phyloP scores from a whole-genome alignment of 208 protist species.

The Angomonas ambiguus region DNA sequence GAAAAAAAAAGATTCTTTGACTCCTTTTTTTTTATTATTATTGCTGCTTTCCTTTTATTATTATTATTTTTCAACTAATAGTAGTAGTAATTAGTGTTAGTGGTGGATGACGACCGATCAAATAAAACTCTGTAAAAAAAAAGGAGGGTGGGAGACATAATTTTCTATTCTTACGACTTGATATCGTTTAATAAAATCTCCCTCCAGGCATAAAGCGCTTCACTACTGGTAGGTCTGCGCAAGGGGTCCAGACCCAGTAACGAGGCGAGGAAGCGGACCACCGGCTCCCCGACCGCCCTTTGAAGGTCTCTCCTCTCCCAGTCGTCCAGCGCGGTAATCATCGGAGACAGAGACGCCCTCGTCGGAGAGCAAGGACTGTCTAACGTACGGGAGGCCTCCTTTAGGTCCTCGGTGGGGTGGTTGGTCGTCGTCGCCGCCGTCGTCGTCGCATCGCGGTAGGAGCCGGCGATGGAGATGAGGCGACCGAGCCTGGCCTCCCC shows the following conservation, averaged over 20 bases:
- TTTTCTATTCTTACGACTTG: neutral
- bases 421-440: neutral
- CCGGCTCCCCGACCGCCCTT: slow-evolving; percentile 29
- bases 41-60: neutral
- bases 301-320: slow-evolving; percentile 42
- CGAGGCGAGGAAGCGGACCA: slow-evolving; percentile 47
- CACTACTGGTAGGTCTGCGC: slow-evolving; percentile 49
- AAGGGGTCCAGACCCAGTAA: slow-evolving; percentile 62
- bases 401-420: neutral
- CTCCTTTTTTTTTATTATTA: slow-evolving; percentile 1
- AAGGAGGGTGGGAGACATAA: too few relatives aligned
- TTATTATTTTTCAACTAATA: too few relatives aligned
- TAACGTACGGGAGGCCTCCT: neutral
- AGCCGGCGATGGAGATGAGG: slow-evolving; percentile 36
- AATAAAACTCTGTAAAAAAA: too few relatives aligned
- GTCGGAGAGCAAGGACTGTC: neutral
- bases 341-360: too few relatives aligned
- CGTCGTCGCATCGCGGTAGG: slow-evolving; percentile 2
- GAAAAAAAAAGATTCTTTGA: neutral
- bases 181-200: slow-evolving; percentile 19
- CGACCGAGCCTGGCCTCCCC: slow-evolving; percentile 55
- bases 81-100: too few relatives aligned
- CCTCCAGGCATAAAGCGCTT: slow-evolving; percentile 55
- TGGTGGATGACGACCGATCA: too few relatives aligned
- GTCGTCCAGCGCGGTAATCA: slow-evolving; percentile 33